Conservation (phyloP, 164 flowering plant species). For the Amborella trichopoda region DNA sequence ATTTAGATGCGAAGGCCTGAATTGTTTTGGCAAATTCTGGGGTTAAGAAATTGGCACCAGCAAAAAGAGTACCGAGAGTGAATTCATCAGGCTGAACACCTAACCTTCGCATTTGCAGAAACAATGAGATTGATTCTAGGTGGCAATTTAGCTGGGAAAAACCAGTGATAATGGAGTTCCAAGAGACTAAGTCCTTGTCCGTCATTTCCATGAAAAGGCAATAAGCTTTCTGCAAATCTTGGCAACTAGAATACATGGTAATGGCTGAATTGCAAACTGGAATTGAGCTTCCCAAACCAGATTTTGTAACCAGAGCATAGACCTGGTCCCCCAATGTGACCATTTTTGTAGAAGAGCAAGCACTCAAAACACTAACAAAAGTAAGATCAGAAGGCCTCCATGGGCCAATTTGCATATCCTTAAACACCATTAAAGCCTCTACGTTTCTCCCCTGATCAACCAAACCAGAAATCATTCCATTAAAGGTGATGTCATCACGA, state of each 20-base stretch:
- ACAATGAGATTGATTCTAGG: conserved; percentile 26
- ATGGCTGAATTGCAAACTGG: conserved; percentile 60
- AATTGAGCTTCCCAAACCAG: conserved; percentile 32
- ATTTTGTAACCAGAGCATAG: conserved; percentile 39
- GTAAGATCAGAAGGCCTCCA: conserved; percentile 50
- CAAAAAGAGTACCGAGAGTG: conserved; percentile 52
- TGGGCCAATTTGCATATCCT: conserved; percentile 28
- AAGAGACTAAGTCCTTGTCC: conserved; percentile 16
- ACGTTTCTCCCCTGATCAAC: conserved; percentile 28
- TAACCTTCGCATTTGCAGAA: conserved; percentile 35
- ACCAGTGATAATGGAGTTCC: conserved; percentile 39
- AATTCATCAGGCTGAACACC: conserved; percentile 52
- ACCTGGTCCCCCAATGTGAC: conserved; percentile 25
- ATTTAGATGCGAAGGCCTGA: conserved; percentile 33
- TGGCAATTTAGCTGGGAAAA: conserved; percentile 27
- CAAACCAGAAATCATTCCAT: conserved; percentile 67
- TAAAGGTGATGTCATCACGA: conserved; percentile 43
- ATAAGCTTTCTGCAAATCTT: conserved; percentile 18
- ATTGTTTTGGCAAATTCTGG: conserved; percentile 24
- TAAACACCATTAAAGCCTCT: conserved; percentile 40
- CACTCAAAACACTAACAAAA: conserved; percentile 51
- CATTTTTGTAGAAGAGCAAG: conserved; percentile 20
- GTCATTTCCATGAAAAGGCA: conserved; percentile 9
- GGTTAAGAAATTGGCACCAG: conserved; percentile 16
- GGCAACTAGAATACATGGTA: conserved; percentile 25